Evolutionary conservation across 2,329 filamentous ascomycete species (phyloP).

Genomic region (Sporothrix curviconia): DNA sequence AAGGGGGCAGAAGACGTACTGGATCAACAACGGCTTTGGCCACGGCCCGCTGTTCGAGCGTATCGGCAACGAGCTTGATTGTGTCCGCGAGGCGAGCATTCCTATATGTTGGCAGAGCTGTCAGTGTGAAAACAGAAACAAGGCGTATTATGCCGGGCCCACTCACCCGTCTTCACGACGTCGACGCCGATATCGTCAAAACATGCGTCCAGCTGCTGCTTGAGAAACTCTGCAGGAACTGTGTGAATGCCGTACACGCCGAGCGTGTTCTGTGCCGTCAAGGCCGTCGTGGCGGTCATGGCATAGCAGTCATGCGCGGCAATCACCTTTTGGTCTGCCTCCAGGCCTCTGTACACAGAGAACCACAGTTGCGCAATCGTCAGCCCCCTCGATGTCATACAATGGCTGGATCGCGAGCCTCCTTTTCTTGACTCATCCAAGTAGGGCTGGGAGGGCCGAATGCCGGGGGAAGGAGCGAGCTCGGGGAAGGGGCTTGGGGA

Average conservation of each 20-base stretch:
- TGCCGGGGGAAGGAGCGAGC: background rate
- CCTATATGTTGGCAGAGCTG: constrained; percentile 45
- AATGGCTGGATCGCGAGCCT: too few species aligned
- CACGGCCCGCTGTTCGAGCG: constrained; percentile 52
- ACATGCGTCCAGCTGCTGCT: constrained; percentile 78
- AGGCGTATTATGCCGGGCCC: too few species aligned
- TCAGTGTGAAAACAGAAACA: background rate
- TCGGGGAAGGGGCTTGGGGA: too few species aligned
- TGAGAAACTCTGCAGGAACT: constrained; percentile 70
- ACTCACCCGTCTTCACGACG: constrained; percentile 82
- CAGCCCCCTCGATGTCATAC: too few species aligned
- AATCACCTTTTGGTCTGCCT: constrained; percentile 93
- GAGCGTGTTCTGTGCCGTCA: constrained; percentile 92
- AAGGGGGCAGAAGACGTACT: constrained; percentile 49
- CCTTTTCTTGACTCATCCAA: too few species aligned
- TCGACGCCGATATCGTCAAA: constrained; percentile 79
- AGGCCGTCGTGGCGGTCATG: constrained; percentile 88
- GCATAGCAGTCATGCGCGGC: constrained; percentile 90
- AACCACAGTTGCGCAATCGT: too few species aligned
- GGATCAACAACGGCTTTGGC: constrained; percentile 65
- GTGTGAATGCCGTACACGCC: constrained; percentile 77
- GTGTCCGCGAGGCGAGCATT: constrained; percentile 74
- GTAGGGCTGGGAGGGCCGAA: too few species aligned
- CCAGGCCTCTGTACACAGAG: constrained; percentile 72
- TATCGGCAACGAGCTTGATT: constrained; percentile 60